A percentile compares a stretch with the other conserved stretches of the same genome.
Evolutionary conservation across 805 yeast species (phyloP).

Genomic region (Isabelozyma rhagii): DNA sequence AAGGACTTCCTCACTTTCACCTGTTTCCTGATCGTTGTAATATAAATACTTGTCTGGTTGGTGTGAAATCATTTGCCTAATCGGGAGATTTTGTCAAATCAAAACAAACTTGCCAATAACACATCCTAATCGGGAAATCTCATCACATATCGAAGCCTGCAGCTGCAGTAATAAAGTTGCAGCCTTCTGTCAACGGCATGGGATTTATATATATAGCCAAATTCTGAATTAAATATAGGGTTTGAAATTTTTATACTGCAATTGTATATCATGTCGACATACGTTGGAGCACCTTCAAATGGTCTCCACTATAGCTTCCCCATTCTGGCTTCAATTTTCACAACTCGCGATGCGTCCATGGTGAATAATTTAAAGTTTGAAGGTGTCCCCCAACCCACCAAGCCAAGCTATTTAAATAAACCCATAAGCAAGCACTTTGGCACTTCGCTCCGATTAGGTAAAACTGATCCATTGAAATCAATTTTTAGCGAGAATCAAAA

Average conservation of each 20-base stretch:
- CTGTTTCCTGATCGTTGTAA: background rate
- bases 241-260: no score
- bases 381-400: constrained; percentile 4
- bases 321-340: background rate
- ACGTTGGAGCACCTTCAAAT: constrained; percentile 8
- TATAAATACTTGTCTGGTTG: background rate
- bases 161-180: background rate
- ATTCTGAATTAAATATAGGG: background rate
- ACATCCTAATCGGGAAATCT: background rate
- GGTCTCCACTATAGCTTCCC: constrained; percentile 13
- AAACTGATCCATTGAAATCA: background rate
- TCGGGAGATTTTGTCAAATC: background rate
- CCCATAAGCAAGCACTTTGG: constrained; percentile 1
- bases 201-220: background rate
- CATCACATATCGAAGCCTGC: background rate
- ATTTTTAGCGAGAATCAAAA: background rate
- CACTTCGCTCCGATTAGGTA: background rate
- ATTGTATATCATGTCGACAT: constrained; percentile 1
- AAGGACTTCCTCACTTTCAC: background rate
- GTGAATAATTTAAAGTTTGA: constrained; percentile 9
- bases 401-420: background rate
- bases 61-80: background rate
- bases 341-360: constrained; percentile 8
- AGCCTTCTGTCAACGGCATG: background rate
- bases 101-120: background rate